A percentile compares a stretch with the other conserved stretches of the same genome.
phyloP scores from a whole-genome alignment of 495 filamentous ascomycete genomes.

The Cercophora samala region DNA sequence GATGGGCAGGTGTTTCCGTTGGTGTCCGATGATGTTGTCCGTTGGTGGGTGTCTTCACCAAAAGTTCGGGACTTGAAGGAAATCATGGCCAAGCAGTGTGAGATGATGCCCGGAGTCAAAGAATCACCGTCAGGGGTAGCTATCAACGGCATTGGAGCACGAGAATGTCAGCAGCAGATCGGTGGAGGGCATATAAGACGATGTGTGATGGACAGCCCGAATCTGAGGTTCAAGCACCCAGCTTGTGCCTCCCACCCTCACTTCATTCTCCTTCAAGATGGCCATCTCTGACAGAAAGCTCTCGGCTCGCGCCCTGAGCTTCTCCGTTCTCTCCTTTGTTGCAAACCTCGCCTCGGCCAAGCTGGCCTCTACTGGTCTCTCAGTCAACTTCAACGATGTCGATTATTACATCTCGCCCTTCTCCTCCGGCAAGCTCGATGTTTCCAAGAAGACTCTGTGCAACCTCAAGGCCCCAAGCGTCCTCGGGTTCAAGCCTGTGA shows the following conservation, averaged over 20 bases:
- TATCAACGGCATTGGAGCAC: no score
- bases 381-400: slow-evolving; percentile 42
- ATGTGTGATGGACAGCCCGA: no score
- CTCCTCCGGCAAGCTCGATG: slow-evolving; percentile 27
- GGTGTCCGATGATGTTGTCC: no score
- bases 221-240: no score
- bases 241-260: neutral
- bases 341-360: slow-evolving; percentile 15
- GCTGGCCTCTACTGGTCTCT: slow-evolving; percentile 37
- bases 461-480: slow-evolving; percentile 9
- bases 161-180: no score
- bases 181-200: no score
- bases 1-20: no score
- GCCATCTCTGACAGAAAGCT: neutral
- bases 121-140: no score
- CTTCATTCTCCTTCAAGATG: slow-evolving; percentile 10
- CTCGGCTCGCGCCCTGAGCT: slow-evolving; percentile 13
- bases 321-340: slow-evolving; percentile 17
- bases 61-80: no score
- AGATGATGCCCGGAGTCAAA: no score
- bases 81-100: no score
- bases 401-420: slow-evolving; percentile 41
- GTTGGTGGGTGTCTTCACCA: no score
- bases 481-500: slow-evolving; percentile 39
- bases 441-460: slow-evolving; percentile 7